Base-by-base conservation (phyloP, 1,139 yeast species). In the Protomyces pachydermus region DNA sequence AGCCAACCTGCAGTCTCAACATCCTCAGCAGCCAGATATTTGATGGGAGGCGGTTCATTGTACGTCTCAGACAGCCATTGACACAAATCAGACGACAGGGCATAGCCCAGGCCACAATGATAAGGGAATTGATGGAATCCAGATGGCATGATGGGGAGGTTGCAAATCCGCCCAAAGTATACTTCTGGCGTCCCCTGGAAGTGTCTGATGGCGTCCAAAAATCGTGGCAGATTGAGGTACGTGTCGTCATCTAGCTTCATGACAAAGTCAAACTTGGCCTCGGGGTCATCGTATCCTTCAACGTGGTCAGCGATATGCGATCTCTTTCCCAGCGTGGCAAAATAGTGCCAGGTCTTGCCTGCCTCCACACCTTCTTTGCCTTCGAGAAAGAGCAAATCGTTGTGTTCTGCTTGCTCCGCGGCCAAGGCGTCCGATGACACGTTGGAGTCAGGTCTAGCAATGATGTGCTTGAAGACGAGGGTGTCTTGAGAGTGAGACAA, bases 181-280 rank as follows among this genome's bases (percentile, higher is more conserved):
- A 57, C 45, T 20, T 50, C 55, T 1, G 42, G 28, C 14, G 18
- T 4, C 32, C 48, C 48, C 25, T 38, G 18, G 16, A 18, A 45
- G 4, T 14, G 55, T 12, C 55, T 45, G 3, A 57, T 18, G 16
- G 23, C 20, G 9, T 48, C 28, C 18, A 57, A 4, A 20, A 50
- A 9, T 3, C n/a, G 20, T 10, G 63, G 63, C 12, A 60, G 28
- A 46, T 60, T 52, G 23, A 53, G 46, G 20, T 18, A 53, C 8
- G 57, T 14, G 51, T 60, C 63, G n/a, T 60, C 57, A 28, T 60
- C 63, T 18, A 53, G 35, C 34, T 60, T 60, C 20, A 37, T 20
- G 12, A 60, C 48, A 53, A 52, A 60, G 45, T 57, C 61, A 32
- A 42, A 57, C 23, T 57, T 45, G 12, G 20, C 28, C 6, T 9